Evolutionary conservation across 805 yeast genomes (phyloP).

Genomic region (Metschnikowia drakensbergensis): DNA sequence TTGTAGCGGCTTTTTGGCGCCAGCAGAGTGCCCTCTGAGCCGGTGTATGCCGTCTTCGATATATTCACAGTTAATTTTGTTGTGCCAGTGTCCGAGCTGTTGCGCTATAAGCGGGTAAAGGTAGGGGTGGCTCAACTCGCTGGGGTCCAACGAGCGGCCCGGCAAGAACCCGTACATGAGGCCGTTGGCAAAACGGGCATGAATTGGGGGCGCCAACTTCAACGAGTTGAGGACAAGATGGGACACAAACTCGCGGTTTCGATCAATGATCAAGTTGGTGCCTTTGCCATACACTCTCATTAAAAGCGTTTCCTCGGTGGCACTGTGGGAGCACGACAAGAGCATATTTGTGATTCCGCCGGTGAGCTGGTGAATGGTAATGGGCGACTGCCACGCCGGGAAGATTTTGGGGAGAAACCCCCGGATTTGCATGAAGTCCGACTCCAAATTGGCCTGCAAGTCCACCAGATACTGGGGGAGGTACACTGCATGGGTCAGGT

Average conservation of each 20-base stretch:
- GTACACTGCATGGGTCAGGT: constrained; percentile 47
- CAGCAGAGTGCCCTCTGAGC: constrained; percentile 29
- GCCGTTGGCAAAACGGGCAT: constrained; percentile 69
- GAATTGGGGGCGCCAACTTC: constrained; percentile 63
- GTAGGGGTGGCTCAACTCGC: constrained; percentile 46
- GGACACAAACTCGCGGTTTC: constrained; percentile 70
- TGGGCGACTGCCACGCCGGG: constrained; percentile 38
- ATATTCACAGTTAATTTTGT: constrained; percentile 39
- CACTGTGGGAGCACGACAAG: constrained; percentile 39
- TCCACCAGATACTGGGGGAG: constrained; percentile 43
- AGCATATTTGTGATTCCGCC: constrained; percentile 68
- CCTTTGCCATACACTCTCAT: constrained; percentile 75
- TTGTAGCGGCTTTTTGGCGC: constrained; percentile 11
- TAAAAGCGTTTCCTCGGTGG: constrained; percentile 39
- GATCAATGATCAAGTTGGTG: constrained; percentile 65
- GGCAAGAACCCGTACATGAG: constrained; percentile 64
- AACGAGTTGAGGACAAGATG: constrained; percentile 59
- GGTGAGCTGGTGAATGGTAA: constrained; percentile 44
- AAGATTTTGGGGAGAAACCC: constrained; percentile 41
- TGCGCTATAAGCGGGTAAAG: constrained; percentile 59
- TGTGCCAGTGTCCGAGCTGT: constrained; percentile 70
- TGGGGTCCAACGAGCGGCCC: constrained; percentile 57
- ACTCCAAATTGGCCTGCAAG: constrained; percentile 33
- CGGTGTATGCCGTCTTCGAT: constrained; percentile 47
- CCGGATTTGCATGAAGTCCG: constrained; percentile 36